These are phyloP conservation scores for Vigna mungo DNA, from an alignment of 306 rosid genomes.

Conservation along the genomic window DNA sequence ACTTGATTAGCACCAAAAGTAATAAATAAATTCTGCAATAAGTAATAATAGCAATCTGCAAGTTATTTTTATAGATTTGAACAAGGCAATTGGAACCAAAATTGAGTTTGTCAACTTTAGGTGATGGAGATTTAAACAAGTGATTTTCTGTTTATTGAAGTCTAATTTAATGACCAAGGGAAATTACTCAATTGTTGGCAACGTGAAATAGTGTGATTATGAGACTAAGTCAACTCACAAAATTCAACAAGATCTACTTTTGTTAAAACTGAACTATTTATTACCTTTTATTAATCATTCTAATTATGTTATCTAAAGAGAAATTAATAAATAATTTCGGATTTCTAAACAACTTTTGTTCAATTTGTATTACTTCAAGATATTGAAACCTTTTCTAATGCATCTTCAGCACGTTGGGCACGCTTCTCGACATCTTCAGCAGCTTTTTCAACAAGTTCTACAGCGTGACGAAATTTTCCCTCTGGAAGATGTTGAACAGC, in stretches of 20 bases:
- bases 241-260: no score
- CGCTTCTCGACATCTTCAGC: conserved; percentile 49
- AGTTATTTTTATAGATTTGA: neutral
- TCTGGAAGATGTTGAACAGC: conserved; percentile 54
- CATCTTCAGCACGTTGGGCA: conserved; percentile 48
- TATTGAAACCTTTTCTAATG: conserved; percentile 55
- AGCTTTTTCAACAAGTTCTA: conserved; percentile 45
- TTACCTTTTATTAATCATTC: neutral
- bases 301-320: no score
- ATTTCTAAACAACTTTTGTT: neutral
- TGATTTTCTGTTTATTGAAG: neutral
- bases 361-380: neutral
- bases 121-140: conserved; percentile 4
- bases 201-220: no score
- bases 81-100: neutral
- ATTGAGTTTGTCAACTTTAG: neutral
- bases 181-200: neutral
- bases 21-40: neutral
- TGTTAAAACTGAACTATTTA: neutral
- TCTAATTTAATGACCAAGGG: neutral
- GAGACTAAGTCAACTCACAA: no score
- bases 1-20: neutral
- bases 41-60: neutral
- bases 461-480: conserved; percentile 51
- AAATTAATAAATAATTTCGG: no score